Evolutionary conservation across 495 filamentous ascomycete species (phyloP).

Genomic region (Margaritispora aquatica): DNA sequence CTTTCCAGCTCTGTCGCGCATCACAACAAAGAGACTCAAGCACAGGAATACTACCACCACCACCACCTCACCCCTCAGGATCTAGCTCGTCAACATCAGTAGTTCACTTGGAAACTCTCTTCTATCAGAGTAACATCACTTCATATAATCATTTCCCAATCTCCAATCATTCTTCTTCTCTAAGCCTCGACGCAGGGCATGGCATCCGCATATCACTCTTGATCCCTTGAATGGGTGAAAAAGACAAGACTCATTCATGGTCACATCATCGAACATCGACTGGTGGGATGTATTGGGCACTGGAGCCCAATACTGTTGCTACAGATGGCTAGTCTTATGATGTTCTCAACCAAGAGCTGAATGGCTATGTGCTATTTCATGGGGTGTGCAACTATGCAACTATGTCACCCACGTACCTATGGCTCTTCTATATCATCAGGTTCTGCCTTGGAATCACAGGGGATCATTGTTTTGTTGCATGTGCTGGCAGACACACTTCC

Average conservation of each 20-base stretch:
- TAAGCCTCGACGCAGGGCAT: not conserved
- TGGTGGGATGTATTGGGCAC: not conserved
- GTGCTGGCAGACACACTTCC: slow-evolving; percentile 15
- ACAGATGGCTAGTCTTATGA: not conserved
- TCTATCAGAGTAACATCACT: not conserved
- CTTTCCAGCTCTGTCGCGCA: not conserved
- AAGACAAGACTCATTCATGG: not conserved
- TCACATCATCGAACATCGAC: not conserved
- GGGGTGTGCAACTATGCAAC: not conserved
- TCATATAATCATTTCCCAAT: not conserved
- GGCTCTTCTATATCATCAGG: not conserved
- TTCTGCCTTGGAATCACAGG: slow-evolving; percentile 13
- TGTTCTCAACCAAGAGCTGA: not conserved
- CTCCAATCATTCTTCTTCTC: not conserved
- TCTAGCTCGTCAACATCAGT: too few relatives aligned
- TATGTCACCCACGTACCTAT: too few relatives aligned
- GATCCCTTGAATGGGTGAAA: not conserved
- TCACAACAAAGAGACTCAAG: too few relatives aligned
- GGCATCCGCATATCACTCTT: not conserved
- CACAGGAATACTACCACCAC: too few relatives aligned
- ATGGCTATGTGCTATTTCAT: not conserved
- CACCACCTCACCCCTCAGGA: too few relatives aligned
- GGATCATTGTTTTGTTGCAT: slow-evolving; percentile 10
- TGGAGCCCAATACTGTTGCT: not conserved
- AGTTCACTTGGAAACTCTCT: not conserved